A percentile compares a stretch with the other conserved stretches of the same genome.
These are phyloP conservation scores for Chlorella sp. DNA, from an alignment of 139 green algal species.

Conservation along the genomic window DNA sequence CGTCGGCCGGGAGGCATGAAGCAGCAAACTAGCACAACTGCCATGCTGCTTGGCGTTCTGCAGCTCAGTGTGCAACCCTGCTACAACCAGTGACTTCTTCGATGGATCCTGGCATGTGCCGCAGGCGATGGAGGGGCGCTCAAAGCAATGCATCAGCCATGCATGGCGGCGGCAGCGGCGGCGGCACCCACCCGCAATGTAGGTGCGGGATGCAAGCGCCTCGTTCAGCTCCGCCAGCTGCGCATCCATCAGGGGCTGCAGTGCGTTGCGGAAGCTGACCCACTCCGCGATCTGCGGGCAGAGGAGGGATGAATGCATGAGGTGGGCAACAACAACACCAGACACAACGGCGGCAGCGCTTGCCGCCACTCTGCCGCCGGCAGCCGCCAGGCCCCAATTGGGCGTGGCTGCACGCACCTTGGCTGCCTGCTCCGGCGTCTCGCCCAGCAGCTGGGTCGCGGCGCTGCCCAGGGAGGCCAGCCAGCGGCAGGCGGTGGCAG, in stretches of 20 bases:
- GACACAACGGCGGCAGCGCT: neutral
- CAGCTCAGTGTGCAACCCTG: too few relatives aligned
- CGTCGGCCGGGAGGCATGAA: too few relatives aligned
- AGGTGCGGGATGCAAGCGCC: slow-evolving; percentile 38
- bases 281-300: slow-evolving; percentile 51
- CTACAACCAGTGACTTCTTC: too few relatives aligned
- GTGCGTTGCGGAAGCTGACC: slow-evolving; percentile 41
- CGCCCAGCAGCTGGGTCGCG: slow-evolving; percentile 38
- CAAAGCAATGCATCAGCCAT: too few relatives aligned
- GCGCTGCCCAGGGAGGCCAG: slow-evolving; percentile 27
- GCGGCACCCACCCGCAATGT: slow-evolving; percentile 26
- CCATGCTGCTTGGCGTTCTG: too few relatives aligned
- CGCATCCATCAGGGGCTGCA: slow-evolving; percentile 47
- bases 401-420: slow-evolving; percentile 11
- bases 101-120: too few relatives aligned
- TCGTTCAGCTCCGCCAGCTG: slow-evolving; percentile 38
- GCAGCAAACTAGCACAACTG: too few relatives aligned
- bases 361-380: neutral
- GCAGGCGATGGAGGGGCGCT: too few relatives aligned
- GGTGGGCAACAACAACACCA: too few relatives aligned
- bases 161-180: too few relatives aligned
- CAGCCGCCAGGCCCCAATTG: too few relatives aligned
- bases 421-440: slow-evolving; percentile 33
- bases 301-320: too few relatives aligned
- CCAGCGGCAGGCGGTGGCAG: slow-evolving; percentile 31